A percentile compares a stretch with the other conserved stretches of the same genome.
These are phyloP conservation scores for Spironucleus salmonicida DNA, from an alignment of 208 protist species.

Conservation along the genomic window DNA sequence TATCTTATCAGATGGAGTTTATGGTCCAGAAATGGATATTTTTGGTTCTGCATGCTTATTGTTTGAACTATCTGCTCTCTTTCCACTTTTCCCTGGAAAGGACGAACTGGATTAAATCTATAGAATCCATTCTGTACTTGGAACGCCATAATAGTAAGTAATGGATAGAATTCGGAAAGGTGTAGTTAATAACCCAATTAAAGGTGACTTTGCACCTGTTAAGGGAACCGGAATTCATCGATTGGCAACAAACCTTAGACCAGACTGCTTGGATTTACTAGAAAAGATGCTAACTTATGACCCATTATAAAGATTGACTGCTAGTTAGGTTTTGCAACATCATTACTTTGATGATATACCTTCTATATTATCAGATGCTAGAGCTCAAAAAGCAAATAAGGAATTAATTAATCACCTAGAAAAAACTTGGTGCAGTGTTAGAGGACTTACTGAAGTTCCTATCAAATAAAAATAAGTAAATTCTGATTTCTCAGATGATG, in stretches of 20 bases:
- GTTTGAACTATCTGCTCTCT: slow-evolving; percentile 66
- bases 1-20: slow-evolving; percentile 81
- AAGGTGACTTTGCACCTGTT: slow-evolving; percentile 21
- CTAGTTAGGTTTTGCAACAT: slow-evolving; percentile 1
- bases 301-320: slow-evolving; percentile 1
- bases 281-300: slow-evolving; percentile 21
- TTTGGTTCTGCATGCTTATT: slow-evolving; percentile 57
- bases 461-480: too few species aligned
- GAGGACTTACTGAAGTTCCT: too few species aligned
- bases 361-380: too few species aligned
- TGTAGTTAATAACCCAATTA: slow-evolving; percentile 27
- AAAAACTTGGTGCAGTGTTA: too few species aligned
- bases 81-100: slow-evolving; percentile 63
- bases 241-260: slow-evolving; percentile 22
- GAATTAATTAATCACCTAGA: too few species aligned
- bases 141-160: slow-evolving; percentile 47
- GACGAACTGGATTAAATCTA: slow-evolving; percentile 68
- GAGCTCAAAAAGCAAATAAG: too few species aligned
- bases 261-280: slow-evolving; percentile 23
- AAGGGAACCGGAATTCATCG: slow-evolving; percentile 5
- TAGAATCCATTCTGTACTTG: slow-evolving; percentile 62
- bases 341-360: slow-evolving; percentile 27
- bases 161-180: neutral
- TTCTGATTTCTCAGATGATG: too few species aligned
- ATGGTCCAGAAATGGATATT: slow-evolving; percentile 85